Conservation (phyloP, 768 basidiomycete genomes). For the Podaxis sp. region DNA sequence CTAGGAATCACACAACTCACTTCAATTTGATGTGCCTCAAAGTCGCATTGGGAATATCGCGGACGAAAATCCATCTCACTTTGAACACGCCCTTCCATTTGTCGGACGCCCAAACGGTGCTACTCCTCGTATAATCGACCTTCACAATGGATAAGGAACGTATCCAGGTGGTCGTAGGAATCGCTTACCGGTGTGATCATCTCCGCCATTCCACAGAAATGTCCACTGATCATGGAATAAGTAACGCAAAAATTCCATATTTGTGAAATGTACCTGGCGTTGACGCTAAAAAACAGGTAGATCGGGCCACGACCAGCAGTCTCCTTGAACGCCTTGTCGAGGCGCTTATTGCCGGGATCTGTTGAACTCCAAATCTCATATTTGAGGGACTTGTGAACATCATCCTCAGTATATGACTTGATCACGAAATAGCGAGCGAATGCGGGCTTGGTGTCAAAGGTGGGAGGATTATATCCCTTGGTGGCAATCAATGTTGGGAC, state of each 20-base stretch:
- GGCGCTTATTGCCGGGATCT: constrained; percentile 93
- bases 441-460: constrained; percentile 75
- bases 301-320: constrained; percentile 89
- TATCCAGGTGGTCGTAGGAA: background rate
- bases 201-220: constrained; percentile 98
- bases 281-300: constrained; percentile 98
- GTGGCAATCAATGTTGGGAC: constrained; percentile 78
- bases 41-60: constrained; percentile 89
- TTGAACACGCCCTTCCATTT: constrained; percentile 99
- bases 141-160: constrained; percentile 19
- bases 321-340: constrained; percentile 97
- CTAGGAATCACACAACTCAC: constrained; percentile 34
- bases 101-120: constrained; percentile 98
- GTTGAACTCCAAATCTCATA: constrained; percentile 99
- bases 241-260: background rate
- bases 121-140: constrained; percentile 92
- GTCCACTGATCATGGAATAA: constrained; percentile 51
- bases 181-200: constrained; percentile 85
- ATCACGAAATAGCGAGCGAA: constrained; percentile 95
- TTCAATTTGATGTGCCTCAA: constrained; percentile 86
- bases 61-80: constrained; percentile 96
- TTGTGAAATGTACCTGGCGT: constrained; percentile 56
- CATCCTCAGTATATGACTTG: constrained; percentile 98
- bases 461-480: constrained; percentile 88
- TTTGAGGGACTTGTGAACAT: constrained; percentile 97